Conservation (phyloP, 257 asterid species). For the Primulina eburnea region DNA sequence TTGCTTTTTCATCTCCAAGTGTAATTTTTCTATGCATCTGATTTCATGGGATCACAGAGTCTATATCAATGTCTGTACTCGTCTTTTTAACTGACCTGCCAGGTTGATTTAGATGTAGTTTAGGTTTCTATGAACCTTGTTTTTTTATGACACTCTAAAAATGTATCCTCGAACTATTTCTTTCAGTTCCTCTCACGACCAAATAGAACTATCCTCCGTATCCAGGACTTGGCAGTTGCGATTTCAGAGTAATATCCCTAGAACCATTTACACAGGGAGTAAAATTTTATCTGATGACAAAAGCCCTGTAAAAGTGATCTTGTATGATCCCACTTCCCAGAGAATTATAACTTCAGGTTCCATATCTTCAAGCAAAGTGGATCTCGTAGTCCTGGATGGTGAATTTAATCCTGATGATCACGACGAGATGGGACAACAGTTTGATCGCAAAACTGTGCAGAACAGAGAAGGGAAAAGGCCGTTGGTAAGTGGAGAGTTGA, state of each 20-base stretch:
- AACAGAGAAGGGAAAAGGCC: constrained; percentile 87
- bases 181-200: constrained; percentile 40
- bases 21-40: neutral
- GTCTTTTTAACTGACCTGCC: neutral
- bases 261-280: constrained; percentile 55
- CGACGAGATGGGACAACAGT: constrained; percentile 58
- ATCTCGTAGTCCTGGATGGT: constrained; percentile 64
- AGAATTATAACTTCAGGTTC: constrained; percentile 50
- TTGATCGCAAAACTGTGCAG: constrained; percentile 37
- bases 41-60: no score
- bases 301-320: constrained; percentile 34
- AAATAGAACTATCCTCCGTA: constrained; percentile 30
- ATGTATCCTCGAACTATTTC: constrained; percentile 10
- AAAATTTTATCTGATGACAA: constrained; percentile 39
- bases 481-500: constrained; percentile 56
- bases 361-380: constrained; percentile 50
- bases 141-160: neutral
- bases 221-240: constrained; percentile 51
- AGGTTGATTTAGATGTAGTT: neutral
- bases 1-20: neutral
- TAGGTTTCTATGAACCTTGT: neutral
- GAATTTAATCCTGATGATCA: constrained; percentile 58
- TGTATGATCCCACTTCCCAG: constrained; percentile 44
- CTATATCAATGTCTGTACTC: neutral
- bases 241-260: constrained; percentile 43